Evolutionary conservation across 2,329 filamentous ascomycete species (phyloP).

Genomic region (Tolypocladium tropicale): DNA sequence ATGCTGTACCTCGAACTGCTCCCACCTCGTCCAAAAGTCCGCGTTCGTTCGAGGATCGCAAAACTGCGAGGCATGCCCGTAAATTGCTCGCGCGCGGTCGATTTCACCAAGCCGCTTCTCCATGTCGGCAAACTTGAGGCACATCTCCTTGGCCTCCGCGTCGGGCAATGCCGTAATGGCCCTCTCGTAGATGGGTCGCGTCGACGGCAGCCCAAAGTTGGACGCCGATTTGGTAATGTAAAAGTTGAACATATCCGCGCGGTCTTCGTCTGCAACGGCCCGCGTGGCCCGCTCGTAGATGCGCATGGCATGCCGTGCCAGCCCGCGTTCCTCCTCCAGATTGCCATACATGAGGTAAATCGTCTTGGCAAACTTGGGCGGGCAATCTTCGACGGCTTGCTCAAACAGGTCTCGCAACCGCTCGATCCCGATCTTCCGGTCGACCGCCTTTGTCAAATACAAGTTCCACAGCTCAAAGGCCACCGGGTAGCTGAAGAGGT

Average conservation of each 20-base stretch:
- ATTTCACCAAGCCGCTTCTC: conserved; percentile 86
- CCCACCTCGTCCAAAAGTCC: conserved; percentile 94
- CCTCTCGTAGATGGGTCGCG: conserved; percentile 89
- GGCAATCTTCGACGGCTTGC: conserved; percentile 89
- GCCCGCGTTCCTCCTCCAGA: conserved; percentile 86
- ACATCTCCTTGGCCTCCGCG: conserved; percentile 91
- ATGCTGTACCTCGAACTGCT: conserved; percentile 92
- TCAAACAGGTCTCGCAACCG: conserved; percentile 91
- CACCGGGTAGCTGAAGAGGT: conserved; percentile 97
- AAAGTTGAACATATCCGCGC: conserved; percentile 97
- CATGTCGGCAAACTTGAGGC: conserved; percentile 97
- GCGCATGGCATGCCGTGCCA: conserved; percentile 94
- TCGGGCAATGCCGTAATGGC: conserved; percentile 92
- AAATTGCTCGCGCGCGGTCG: conserved; percentile 89
- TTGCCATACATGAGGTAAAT: conserved; percentile 98
- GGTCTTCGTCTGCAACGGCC: conserved; percentile 87
- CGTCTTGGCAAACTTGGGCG: conserved; percentile 90
- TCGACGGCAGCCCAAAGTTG: conserved; percentile 94
- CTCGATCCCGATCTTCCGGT: conserved; percentile 92
- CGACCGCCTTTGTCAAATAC: conserved; percentile 93
- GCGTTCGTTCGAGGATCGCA: conserved; percentile 88
- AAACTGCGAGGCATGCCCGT: conserved; percentile 93
- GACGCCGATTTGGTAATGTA: conserved; percentile 98
- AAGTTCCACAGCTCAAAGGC: conserved; percentile 98
- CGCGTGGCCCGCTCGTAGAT: conserved; percentile 97